Evolutionary conservation across 768 basidiomycete species (phyloP), one percentile per base, ranked within the genome.

Genomic region (Russula sp.): DNA sequence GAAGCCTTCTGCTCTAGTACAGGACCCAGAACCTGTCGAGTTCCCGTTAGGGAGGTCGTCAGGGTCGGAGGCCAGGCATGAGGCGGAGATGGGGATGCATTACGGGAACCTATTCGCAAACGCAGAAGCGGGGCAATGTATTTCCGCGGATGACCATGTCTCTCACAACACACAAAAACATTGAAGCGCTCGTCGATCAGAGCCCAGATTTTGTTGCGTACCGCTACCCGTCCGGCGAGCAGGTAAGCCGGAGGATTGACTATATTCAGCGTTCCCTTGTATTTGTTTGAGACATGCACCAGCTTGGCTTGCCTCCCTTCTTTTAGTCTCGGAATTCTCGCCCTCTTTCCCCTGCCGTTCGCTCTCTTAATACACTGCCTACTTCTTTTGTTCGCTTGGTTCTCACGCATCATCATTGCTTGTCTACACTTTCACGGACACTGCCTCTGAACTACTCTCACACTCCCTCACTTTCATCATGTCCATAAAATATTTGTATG

Each of bases 101-200:
- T 79, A 83, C 9, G 76, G 76, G 20, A 81, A 83, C 40, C 76
- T 83, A 32, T 77, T 84, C 65, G 82, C 81, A 69, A 78, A 76
- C 10, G 71, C 79, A 37, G 78, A 78, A 61, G 34, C 49, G 18
- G 71, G 73, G 57, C 70, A 73, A 71, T 11, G 63, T 63, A 27
- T 70, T 70, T 32, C 76, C 83, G 54, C 79, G 87, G 56, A 78
- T 85, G 78, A 88, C 87, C 47, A 76, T 66, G 65, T 56, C 59
- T 14, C 48, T 84, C 22, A 79, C 80, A 10, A 85, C 87, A 18
- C 81, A 86, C 59, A 91, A 85, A 76, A 84, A 84, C 53, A 78
- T 91, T 58, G 88, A 89, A 68, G 84, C 87, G 68, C 78, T 90
- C 20, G 89, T 94, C 20, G 80, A 86, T 20, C 91, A 89, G 73